phyloP scores from a whole-genome alignment of 192 early-diverging fungal species.

The Backusella sp. region DNA sequence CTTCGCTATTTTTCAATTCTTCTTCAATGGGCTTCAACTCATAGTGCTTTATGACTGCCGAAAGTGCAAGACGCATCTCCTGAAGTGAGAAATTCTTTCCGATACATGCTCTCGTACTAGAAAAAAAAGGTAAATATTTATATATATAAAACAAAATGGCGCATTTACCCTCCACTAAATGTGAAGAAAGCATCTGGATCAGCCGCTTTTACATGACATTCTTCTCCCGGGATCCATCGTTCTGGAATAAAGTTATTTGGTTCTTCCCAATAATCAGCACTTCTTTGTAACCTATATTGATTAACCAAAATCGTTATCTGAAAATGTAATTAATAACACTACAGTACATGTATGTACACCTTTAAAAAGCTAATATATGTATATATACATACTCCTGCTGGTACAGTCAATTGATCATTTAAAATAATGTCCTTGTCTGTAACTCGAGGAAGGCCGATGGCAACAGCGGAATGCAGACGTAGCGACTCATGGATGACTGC shows the following conservation, averaged over 20 bases:
- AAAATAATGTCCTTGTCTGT: constrained; percentile 38
- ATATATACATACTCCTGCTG: constrained; percentile 27
- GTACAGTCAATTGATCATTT: constrained; percentile 38
- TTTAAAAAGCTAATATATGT: neutral
- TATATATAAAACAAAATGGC: neutral
- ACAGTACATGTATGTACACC: neutral
- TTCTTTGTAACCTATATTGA: neutral
- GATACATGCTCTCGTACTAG: constrained; percentile 44
- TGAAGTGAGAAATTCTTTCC: constrained; percentile 49
- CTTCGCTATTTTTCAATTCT: constrained; percentile 67
- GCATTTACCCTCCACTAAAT: constrained; percentile 43
- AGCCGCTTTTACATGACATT: constrained; percentile 10
- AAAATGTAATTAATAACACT: neutral
- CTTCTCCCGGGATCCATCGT: constrained; percentile 20
- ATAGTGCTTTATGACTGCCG: constrained; percentile 42
- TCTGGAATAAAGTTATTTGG: constrained; percentile 28
- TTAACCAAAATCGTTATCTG: constrained; percentile 9
- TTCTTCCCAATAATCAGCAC: constrained; percentile 22
- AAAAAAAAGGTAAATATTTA: neutral
- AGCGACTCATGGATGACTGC: constrained; percentile 55
- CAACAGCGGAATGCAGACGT: constrained; percentile 39
- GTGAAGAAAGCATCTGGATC: constrained; percentile 42
- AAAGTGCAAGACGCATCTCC: constrained; percentile 49
- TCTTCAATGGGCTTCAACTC: constrained; percentile 41
- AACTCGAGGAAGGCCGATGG: constrained; percentile 34